Percentiles rank a stretch among this genome's conserved stretches.
These are phyloP conservation scores for Rhizopogon sp. DNA, from an alignment of 768 basidiomycete genomes.

Conservation along the genomic window DNA sequence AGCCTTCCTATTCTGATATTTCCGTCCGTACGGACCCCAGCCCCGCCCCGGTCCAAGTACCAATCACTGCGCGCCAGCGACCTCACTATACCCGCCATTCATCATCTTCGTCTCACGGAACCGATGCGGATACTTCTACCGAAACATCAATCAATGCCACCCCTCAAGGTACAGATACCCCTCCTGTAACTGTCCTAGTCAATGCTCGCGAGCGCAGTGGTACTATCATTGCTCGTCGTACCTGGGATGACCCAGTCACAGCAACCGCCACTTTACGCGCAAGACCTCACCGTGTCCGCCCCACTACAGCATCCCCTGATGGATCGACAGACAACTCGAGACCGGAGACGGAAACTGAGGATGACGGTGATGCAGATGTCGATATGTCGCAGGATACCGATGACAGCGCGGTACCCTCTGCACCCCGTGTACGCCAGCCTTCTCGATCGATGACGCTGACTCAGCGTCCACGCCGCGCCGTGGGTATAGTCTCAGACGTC, in stretches of 20 bases:
- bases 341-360: conserved; percentile 75
- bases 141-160: conserved; percentile 59
- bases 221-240: conserved; percentile 63
- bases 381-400: conserved; percentile 40
- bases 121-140: conserved; percentile 57
- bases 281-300: conserved; percentile 26
- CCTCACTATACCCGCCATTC: conserved; percentile 14
- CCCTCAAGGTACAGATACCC: conserved; percentile 53
- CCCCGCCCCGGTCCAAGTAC: conserved; percentile 12
- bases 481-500: conserved; percentile 43
- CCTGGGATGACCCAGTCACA: conserved; percentile 44
- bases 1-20: conserved; percentile 15
- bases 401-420: conserved; percentile 17
- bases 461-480: conserved; percentile 35
- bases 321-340: conserved; percentile 48
- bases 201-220: conserved; percentile 67
- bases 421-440: conserved; percentile 27
- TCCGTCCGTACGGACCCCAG: conserved; percentile 16
- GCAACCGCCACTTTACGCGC: conserved; percentile 21
- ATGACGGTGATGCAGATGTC: conserved; percentile 55
- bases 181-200: conserved; percentile 56
- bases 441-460: conserved; percentile 26
- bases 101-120: conserved; percentile 30
- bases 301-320: conserved; percentile 34
- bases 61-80: conserved; percentile 16